phyloP scores from a whole-genome alignment of 306 rosid genomes.

The Carpinus fangiana region DNA sequence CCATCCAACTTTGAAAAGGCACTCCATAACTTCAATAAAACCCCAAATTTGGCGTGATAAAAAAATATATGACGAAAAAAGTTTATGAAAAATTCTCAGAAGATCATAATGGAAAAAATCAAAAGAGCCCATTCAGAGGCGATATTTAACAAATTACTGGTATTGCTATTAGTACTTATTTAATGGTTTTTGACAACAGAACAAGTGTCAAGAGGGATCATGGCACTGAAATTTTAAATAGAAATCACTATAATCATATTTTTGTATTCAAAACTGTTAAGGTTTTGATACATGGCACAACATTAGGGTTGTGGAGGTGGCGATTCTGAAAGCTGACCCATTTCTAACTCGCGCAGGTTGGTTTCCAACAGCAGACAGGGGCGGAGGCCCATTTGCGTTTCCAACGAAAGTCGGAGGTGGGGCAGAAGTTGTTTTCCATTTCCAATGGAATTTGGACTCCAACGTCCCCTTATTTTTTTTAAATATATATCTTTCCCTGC shows the following conservation, averaged over 20 bases:
- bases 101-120: conserved; percentile 30
- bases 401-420: no score
- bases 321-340: no score
- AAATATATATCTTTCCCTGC: no score
- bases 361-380: no score
- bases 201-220: neutral
- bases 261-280: neutral
- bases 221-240: neutral
- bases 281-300: neutral
- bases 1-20: conserved; percentile 42
- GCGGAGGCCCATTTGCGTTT: no score
- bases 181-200: neutral
- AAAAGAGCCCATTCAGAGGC: conserved; percentile 32
- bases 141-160: conserved; percentile 24
- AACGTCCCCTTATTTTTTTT: no score
- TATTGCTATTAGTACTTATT: conserved; percentile 13
- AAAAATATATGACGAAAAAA: conserved; percentile 32
- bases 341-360: no score
- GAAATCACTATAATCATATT: neutral
- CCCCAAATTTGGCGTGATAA: conserved; percentile 37
- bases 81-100: conserved; percentile 33
- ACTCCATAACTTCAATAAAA: conserved; percentile 39
- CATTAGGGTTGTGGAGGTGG: no score
- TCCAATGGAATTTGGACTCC: no score
- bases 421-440: no score